phyloP scores from a whole-genome alignment of 805 yeast species.

The Candida dajiaensis region DNA sequence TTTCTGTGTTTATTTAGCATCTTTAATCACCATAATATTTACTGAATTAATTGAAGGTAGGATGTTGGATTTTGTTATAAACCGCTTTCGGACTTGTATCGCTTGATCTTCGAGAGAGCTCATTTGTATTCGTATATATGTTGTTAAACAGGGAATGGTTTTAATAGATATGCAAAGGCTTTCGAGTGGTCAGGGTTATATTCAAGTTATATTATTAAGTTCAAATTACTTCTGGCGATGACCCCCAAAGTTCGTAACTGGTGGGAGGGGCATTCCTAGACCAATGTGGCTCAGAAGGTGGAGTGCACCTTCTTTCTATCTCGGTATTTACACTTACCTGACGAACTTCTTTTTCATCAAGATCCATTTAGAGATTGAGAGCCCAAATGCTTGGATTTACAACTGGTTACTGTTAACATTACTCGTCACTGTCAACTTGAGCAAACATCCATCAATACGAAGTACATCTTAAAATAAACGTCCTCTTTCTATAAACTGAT shows the following conservation, averaged over 20 bases:
- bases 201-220: too few relatives aligned
- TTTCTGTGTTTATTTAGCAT: background rate
- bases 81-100: background rate
- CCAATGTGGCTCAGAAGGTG: conserved; percentile 6
- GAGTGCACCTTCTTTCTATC: conserved; percentile 18
- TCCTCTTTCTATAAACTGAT: too few relatives aligned
- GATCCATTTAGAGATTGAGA: conserved; percentile 7
- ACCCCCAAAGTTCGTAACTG: too few relatives aligned
- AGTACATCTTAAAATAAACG: too few relatives aligned
- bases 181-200: too few relatives aligned
- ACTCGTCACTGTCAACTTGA: too few relatives aligned
- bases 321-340: conserved; percentile 9
- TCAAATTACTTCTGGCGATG: too few relatives aligned
- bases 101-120: too few relatives aligned
- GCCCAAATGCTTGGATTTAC: conserved; percentile 15
- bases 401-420: conserved; percentile 6
- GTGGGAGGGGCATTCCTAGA: background rate
- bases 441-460: too few relatives aligned
- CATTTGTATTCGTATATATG: too few relatives aligned
- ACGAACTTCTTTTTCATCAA: conserved; percentile 11
- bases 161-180: too few relatives aligned
- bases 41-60: background rate
- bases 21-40: background rate
- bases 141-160: too few relatives aligned
- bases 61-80: background rate